Percentiles rank a stretch among this genome's conserved stretches.
These are phyloP conservation scores for Talaromyces thailandensis DNA, from an alignment of 495 filamentous ascomycete species.

Conservation along the genomic window DNA sequence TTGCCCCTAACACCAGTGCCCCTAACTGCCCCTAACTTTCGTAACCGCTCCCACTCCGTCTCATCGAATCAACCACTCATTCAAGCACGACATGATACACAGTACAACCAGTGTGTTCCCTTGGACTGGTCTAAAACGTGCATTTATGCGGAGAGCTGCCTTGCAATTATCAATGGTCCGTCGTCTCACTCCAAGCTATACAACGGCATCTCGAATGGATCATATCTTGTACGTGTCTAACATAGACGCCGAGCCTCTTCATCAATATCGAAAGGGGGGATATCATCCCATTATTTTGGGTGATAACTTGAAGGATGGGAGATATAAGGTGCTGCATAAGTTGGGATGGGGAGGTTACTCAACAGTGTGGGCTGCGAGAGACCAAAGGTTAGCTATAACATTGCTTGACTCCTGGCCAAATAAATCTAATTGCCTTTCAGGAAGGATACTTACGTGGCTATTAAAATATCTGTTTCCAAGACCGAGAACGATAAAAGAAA, in stretches of 20 bases:
- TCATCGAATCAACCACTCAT: too few species aligned
- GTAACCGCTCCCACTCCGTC: too few species aligned
- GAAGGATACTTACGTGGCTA: constrained; percentile 18
- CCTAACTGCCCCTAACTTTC: too few species aligned
- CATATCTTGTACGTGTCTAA: constrained; percentile 11
- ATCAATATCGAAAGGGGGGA: constrained; percentile 27
- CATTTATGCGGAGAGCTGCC: too few species aligned
- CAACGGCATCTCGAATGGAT: constrained; percentile 9
- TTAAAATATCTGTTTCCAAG: constrained; percentile 22
- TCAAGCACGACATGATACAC: too few species aligned
- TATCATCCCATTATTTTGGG: constrained; percentile 38
- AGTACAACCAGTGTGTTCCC: too few species aligned
- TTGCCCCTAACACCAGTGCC: too few species aligned
- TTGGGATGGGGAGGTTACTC: constrained; percentile 39
- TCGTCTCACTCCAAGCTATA: too few species aligned
- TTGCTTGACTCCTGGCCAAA: too few species aligned
- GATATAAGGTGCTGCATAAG: constrained; percentile 41
- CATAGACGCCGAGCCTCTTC: constrained; percentile 18
- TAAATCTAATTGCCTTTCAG: constrained; percentile 3
- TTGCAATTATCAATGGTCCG: too few species aligned
- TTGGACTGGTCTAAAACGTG: too few species aligned
- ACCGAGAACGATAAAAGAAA: constrained; percentile 10
- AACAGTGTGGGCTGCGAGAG: constrained; percentile 41
- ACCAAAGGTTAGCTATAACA: constrained; percentile 18
- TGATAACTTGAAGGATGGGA: constrained; percentile 22